Percentiles rank a stretch among this genome's conserved stretches.
These are phyloP conservation scores for Copromyces sp. DNA, from an alignment of 495 filamentous ascomycete species.

Conservation along the genomic window DNA sequence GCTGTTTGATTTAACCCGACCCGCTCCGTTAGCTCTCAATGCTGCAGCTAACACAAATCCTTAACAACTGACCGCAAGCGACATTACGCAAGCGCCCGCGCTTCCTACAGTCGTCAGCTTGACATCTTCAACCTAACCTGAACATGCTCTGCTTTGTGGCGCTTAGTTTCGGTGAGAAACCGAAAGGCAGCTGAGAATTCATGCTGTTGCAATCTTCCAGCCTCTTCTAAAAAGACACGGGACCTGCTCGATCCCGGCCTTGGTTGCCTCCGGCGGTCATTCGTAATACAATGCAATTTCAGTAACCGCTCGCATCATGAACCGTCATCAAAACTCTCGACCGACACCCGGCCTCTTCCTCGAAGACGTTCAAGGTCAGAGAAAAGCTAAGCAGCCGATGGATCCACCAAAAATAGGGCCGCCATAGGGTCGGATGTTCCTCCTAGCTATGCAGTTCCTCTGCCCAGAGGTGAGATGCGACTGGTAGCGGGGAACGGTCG, in stretches of 20 bases:
- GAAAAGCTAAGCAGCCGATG: neutral
- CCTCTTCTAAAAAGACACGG: neutral
- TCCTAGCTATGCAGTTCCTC: neutral
- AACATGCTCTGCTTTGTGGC: neutral
- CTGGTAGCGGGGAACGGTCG: neutral
- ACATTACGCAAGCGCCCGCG: slow-evolving; percentile 7
- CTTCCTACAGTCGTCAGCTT: slow-evolving; percentile 1
- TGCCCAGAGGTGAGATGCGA: neutral
- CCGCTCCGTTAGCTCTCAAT: neutral
- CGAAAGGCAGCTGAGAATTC: neutral
- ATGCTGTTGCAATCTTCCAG: neutral
- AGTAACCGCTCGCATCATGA: slow-evolving; percentile 20
- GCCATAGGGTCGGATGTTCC: neutral
- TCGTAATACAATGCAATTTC: slow-evolving; percentile 20
- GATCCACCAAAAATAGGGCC: slow-evolving; percentile 4
- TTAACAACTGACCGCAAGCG: neutral
- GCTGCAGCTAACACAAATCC: neutral
- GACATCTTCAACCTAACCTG: neutral
- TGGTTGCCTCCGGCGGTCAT: slow-evolving; percentile 7
- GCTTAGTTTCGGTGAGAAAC: neutral
- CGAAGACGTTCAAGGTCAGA: neutral
- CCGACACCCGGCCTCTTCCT: neutral
- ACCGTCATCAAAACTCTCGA: neutral
- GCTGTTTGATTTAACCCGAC: slow-evolving; percentile 4
- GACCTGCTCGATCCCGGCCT: slow-evolving; percentile 3